phyloP scores from a whole-genome alignment of 305 asterid species.

The Solanum hybrid region DNA sequence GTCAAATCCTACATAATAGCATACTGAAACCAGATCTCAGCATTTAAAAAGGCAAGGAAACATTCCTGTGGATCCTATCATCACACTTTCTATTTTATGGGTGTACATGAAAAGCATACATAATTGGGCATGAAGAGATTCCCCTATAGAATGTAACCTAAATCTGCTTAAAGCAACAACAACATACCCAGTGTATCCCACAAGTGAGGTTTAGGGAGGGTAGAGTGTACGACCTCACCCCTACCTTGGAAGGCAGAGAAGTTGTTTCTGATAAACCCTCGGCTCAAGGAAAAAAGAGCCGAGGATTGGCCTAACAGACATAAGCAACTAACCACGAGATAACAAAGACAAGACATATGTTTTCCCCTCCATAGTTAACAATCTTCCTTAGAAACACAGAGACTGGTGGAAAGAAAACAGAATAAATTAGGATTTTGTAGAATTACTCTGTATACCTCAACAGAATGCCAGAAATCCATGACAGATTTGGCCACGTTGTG shows the following conservation, averaged over 20 bases:
- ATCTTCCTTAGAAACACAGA: not conserved
- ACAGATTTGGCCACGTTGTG: slow-evolving; percentile 13
- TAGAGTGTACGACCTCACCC: not conserved
- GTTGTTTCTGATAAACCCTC: not conserved
- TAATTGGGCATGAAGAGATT: too few species aligned
- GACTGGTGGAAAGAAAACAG: not conserved
- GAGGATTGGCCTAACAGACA: not conserved
- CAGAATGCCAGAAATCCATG: slow-evolving; percentile 18
- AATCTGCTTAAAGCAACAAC: not conserved
- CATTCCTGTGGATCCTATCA: not conserved
- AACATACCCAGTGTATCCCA: not conserved
- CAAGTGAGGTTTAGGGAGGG: not conserved
- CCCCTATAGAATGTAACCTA: not conserved
- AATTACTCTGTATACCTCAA: slow-evolving; percentile 9
- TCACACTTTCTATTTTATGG: not conserved
- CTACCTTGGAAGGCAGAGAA: not conserved
- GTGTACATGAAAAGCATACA: not conserved
- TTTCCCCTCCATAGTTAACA: not conserved
- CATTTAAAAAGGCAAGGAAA: not conserved
- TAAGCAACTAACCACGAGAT: not conserved
- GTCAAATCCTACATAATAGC: not conserved
- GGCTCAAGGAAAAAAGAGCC: not conserved
- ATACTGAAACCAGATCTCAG: not conserved
- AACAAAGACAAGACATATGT: not conserved
- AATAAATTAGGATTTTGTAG: not conserved